A percentile compares a stretch with the other conserved stretches of the same genome.
phyloP scores from a whole-genome alignment of 2,329 filamentous ascomycete species.

The Phaeomoniella chlamydospora region DNA sequence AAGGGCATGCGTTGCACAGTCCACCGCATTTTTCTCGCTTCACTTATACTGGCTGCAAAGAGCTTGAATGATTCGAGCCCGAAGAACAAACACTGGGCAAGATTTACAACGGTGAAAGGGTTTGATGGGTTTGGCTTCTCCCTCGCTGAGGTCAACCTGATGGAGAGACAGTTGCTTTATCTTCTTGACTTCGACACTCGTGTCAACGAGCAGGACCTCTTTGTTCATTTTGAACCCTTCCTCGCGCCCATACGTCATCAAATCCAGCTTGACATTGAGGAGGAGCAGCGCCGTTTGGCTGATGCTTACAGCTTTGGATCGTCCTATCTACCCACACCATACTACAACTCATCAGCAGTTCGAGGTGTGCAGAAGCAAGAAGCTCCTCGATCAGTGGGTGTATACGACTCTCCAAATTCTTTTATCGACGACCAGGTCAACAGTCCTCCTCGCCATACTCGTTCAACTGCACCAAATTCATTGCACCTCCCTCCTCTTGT shows the following conservation, averaged over 20 bases:
- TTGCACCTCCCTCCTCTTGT: slow-evolving; percentile 9
- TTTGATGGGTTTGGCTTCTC: slow-evolving; percentile 78
- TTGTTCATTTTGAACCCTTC: slow-evolving; percentile 76
- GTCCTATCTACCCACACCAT: slow-evolving; percentile 13
- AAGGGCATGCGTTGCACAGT: slow-evolving; percentile 94
- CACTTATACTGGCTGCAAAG: slow-evolving; percentile 61
- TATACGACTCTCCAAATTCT: slow-evolving; percentile 16
- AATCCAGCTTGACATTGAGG: slow-evolving; percentile 38
- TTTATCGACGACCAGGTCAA: slow-evolving; percentile 14
- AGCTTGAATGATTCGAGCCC: slow-evolving; percentile 97
- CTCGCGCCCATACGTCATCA: slow-evolving; percentile 64
- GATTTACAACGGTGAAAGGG: slow-evolving; percentile 66
- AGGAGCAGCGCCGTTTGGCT: slow-evolving; percentile 9
- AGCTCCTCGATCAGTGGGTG: slow-evolving; percentile 9
- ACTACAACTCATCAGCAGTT: not conserved
- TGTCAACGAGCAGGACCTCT: slow-evolving; percentile 73
- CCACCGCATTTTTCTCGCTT: slow-evolving; percentile 81
- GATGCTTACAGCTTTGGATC: slow-evolving; percentile 8
- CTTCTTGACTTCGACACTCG: slow-evolving; percentile 88
- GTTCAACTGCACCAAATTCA: slow-evolving; percentile 8
- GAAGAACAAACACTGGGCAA: slow-evolving; percentile 99
- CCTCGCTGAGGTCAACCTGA: slow-evolving; percentile 90
- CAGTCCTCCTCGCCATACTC: slow-evolving; percentile 13
- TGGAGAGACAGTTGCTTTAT: slow-evolving; percentile 97
- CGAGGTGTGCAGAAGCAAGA: slow-evolving; percentile 7